Evolutionary conservation across 352 stramenopile species (phyloP), one percentile per base, ranked within the genome.

Genomic region (Phytophthora pluvialis): DNA sequence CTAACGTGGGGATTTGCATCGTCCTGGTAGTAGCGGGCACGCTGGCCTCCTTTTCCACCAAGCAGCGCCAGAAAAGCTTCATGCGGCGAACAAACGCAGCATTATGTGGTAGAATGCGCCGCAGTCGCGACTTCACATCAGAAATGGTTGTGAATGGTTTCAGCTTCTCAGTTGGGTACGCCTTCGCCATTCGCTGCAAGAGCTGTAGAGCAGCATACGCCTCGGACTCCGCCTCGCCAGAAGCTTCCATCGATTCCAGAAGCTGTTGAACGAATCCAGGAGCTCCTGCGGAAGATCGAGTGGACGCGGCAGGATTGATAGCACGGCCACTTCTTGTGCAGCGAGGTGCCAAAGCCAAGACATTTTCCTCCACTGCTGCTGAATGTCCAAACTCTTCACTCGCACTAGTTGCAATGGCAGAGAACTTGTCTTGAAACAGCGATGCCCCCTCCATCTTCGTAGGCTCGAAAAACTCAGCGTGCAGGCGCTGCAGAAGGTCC

Each of bases 61-160:
- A 53, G 44, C 88, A 96, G 4, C 83, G 74, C 81, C 85, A 94
- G 38, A 90, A 93, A 3, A 96, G 74, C 57, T 94, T 90, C 88
- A 95, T 96, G 18, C 88, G 86, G 3, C 83, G 86, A 63, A 94
- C 81, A 46, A 96, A 88, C 16, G 78, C 54, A 49, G 70, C 66
- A 50, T 94, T 96, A 25, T 64, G 45, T 1, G 48, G 48, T 50
- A 81, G 49, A 52, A 96, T 81, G 18, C 65, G 67, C 25, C 70
- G 50, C 18, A 96, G 40, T 9, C 78, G 73, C 13, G 60, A n/a
- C 0, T 29, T 54, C 6, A 95, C 49, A 7, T 90, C 64, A 2
- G 54, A 58, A 35, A 66, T 65, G 7, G 69, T 71, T 15, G 60
- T 70, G 13, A 89, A 16, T 13, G 76, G 68, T 60, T 90, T 90